Base-by-base conservation (phyloP, 352 stramenopile species). In the Phytophthora sp. region DNA sequence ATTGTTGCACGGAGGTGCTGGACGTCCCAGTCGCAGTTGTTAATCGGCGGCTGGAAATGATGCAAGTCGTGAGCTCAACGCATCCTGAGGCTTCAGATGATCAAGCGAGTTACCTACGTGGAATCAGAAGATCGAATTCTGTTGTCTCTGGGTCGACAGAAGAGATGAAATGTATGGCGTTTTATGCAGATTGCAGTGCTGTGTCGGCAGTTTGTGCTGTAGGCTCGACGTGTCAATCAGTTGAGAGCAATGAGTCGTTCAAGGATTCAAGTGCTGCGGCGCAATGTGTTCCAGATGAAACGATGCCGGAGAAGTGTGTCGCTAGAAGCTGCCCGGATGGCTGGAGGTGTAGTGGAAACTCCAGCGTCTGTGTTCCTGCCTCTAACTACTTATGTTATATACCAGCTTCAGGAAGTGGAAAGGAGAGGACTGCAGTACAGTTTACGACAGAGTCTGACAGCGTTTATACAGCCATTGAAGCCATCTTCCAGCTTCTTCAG, bases 301-400 rank as follows among this genome's bases (percentile, higher is more conserved):
- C 18, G 15, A 39, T 31, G 35, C 42, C 15, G n/a, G 57, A 42
- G 33, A 57, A 23, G 18, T 72, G 41, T 54, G 41, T 30, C 24
- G 15, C 0, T 57, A 59, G 33, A 67, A 47, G 33, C 24, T 86
- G 78, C 29, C 59, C 78, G 1, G 44, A 33, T 8, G 73, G 78
- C 20, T 86, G 75, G 73, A 51, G 30, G 1, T 86, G 78, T 39
- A 66, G 57, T 36, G 2, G 23, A 24, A 45, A 39, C 24, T 67
- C 45, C 18, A 30, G 51, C 7, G 24, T 53, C 24, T 86, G 78
- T 38, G 38, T 51, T 11, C 70, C 73, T 27, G 53, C 64, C 24
- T 59, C 67, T 30, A 71, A 63, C 9, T 70, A 79, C 6, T 57
- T 86, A 9, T 86, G 78, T 36, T 82, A 84, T 38, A 16, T 86